Percentiles rank a stretch among this genome's conserved stretches.
These are phyloP conservation scores for Myxozyma neglecta DNA, from an alignment of 805 yeast genomes.

Conservation along the genomic window DNA sequence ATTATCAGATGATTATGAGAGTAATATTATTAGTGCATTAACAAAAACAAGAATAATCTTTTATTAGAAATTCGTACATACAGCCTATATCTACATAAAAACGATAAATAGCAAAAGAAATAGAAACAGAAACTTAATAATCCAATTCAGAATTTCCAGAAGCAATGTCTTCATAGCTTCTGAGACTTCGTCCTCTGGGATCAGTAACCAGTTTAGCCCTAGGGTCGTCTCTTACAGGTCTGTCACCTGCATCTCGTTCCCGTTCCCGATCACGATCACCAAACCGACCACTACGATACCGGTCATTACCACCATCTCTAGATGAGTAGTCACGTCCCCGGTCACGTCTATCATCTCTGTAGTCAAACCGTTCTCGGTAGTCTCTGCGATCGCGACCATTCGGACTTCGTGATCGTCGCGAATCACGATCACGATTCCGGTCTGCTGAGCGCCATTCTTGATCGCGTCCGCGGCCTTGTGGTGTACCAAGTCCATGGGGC, in stretches of 20 bases:
- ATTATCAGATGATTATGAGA: not conserved
- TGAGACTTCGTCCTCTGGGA: constrained; percentile 21
- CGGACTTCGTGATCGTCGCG: constrained; percentile 14
- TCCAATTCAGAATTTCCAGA: constrained; percentile 19
- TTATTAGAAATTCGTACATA: not conserved
- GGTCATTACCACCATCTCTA: constrained; percentile 1
- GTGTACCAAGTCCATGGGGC: not conserved
- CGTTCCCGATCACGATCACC: constrained; percentile 15
- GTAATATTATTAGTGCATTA: constrained; percentile 1
- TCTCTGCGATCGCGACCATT: constrained; percentile 15
- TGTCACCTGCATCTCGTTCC: constrained; percentile 5
- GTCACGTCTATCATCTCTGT: constrained; percentile 5
- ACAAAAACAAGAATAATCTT: not conserved
- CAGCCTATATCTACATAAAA: not conserved
- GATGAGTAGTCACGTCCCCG: constrained; percentile 2
- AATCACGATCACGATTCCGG: constrained; percentile 4
- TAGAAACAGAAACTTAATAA: constrained; percentile 7
- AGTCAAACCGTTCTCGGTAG: constrained; percentile 9
- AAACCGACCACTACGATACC: constrained; percentile 3
- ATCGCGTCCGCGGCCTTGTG: constrained; percentile 1
- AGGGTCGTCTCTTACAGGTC: constrained; percentile 3
- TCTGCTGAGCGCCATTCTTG: constrained; percentile 11
- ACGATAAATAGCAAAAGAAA: not conserved
- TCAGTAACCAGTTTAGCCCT: constrained; percentile 8
- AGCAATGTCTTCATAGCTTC: constrained; percentile 26